Conservation (phyloP, 208 protist species). For the Herpetomonas tarakana region DNA sequence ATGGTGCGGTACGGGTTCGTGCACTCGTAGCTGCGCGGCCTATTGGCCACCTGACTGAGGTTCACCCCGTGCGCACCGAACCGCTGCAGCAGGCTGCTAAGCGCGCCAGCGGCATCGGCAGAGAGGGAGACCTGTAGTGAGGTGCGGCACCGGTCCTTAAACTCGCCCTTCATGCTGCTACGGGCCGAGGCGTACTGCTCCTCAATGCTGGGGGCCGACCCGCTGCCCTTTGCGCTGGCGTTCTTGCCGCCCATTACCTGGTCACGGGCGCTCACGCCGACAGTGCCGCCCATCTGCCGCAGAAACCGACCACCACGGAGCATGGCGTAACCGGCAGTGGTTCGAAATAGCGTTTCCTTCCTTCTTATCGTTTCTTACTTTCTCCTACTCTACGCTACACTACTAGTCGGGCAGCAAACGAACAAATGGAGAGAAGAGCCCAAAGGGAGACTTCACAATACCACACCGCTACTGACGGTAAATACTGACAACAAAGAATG, state of each 20-base stretch:
- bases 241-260: too few species aligned
- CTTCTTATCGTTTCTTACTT: too few species aligned
- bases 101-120: constrained; percentile 32
- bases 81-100: constrained; percentile 38
- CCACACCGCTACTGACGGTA: too few species aligned
- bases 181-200: constrained; percentile 47
- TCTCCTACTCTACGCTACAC: too few species aligned
- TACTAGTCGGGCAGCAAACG: too few species aligned
- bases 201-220: constrained; percentile 20
- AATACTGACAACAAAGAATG: too few species aligned
- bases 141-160: constrained; percentile 33
- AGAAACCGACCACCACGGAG: constrained; percentile 9
- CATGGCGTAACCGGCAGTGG: too few species aligned
- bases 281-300: constrained; percentile 1
- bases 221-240: constrained; percentile 1
- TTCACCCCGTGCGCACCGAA: constrained; percentile 50
- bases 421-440: too few species aligned
- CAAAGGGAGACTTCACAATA: too few species aligned
- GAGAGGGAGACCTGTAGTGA: constrained; percentile 54
- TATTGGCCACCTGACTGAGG: constrained; percentile 58
- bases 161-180: constrained; percentile 43
- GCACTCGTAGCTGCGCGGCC: constrained; percentile 44
- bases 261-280: too few species aligned
- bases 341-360: too few species aligned
- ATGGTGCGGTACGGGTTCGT: constrained; percentile 42